Conservation (phyloP, 164 flowering plant species). For the Warburgia ugandensis region DNA sequence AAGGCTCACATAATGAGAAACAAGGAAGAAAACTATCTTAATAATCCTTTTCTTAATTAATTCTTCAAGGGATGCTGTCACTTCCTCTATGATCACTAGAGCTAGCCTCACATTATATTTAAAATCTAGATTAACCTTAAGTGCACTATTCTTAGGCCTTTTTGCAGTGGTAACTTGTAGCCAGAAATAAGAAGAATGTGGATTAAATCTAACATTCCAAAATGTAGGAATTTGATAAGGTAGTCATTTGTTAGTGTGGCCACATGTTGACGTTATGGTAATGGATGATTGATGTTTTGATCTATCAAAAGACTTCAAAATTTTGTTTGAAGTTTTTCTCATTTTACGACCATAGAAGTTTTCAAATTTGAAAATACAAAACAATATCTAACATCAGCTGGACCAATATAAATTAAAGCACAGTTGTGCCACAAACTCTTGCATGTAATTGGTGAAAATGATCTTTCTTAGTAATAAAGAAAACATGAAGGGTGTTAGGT, state of each 20-base stretch:
- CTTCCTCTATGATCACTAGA: conserved; percentile 83
- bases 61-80: conserved; percentile 75
- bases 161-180: conserved; percentile 67
- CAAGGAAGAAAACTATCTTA: conserved; percentile 60
- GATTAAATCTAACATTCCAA: neutral
- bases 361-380: conserved; percentile 59
- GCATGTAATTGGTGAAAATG: neutral
- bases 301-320: conserved; percentile 19
- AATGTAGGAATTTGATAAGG: no score
- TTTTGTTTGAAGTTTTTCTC: conserved; percentile 29
- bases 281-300: conserved; percentile 12
- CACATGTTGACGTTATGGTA: neutral
- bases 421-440: no score
- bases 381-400: no score
- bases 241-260: neutral
- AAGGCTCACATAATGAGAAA: no score
- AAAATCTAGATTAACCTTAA: conserved; percentile 87
- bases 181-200: conserved; percentile 9
- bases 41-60: conserved; percentile 58
- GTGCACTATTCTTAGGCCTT: conserved; percentile 86
- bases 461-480: neutral
- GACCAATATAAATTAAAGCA: no score
- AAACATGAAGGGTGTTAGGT: no score
- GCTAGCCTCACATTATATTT: conserved; percentile 88
- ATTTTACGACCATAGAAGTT: conserved; percentile 62